Evolutionary conservation across 1,139 yeast species (phyloP).

Genomic region (Keqinozyma sinolaborantium): DNA sequence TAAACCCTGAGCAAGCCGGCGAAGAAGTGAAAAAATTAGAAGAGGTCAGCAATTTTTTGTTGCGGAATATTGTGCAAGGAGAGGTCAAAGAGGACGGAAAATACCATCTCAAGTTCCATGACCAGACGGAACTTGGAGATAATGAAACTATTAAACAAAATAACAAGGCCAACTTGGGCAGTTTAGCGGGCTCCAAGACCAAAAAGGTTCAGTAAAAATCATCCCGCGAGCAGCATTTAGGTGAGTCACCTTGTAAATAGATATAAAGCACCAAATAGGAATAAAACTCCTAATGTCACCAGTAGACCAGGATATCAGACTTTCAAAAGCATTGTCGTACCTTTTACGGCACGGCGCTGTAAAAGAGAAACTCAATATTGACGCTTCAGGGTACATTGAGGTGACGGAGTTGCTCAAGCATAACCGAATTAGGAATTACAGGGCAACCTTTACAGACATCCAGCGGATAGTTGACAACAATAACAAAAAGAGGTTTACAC

Average conservation of each 20-base stretch:
- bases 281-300: too few species aligned
- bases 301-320: conserved; percentile 43
- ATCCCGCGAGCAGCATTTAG: too few species aligned
- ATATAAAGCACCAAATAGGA: too few species aligned
- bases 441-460: conserved; percentile 56
- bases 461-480: conserved; percentile 59
- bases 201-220: conserved; percentile 6
- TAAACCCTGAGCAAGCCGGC: conserved; percentile 33
- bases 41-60: conserved; percentile 66
- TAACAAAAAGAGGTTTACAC: conserved; percentile 65
- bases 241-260: too few species aligned
- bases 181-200: conserved; percentile 37
- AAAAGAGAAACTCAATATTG: conserved; percentile 65
- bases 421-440: conserved; percentile 53
- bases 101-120: conserved; percentile 65
- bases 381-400: conserved; percentile 61
- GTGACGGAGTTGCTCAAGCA: conserved; percentile 53
- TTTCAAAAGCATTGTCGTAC: conserved; percentile 74
- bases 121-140: conserved; percentile 85
- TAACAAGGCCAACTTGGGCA: conserved; percentile 32
- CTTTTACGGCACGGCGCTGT: conserved; percentile 81
- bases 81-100: conserved; percentile 43
- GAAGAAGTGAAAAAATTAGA: conserved; percentile 61
- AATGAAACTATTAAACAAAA: conserved; percentile 54
- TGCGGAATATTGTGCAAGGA: conserved; percentile 84